phyloP scores from a whole-genome alignment of 164 flowering plant genomes.

The Liquidambar formosana region DNA sequence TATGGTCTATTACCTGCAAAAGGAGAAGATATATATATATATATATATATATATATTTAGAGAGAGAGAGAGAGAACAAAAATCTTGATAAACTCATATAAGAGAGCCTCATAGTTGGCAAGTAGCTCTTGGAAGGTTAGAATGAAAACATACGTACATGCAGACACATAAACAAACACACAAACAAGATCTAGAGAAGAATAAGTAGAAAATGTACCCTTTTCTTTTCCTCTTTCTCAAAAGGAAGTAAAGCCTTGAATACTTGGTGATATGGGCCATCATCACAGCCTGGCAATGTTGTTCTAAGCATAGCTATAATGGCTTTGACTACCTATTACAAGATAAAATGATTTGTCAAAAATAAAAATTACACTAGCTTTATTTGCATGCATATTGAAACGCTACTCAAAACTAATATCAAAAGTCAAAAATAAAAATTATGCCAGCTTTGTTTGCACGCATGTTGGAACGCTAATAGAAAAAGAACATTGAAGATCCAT shows the following conservation, averaged over 20 bases:
- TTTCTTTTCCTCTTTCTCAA: conserved; percentile 84
- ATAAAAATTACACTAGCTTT: background rate
- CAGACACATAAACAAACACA: background rate
- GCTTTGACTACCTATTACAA: conserved; percentile 61
- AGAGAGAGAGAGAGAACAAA: background rate
- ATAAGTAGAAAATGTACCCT: conserved; percentile 40
- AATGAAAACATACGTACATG: background rate
- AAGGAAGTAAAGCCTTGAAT: conserved; percentile 79
- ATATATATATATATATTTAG: background rate
- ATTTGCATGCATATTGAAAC: no score
- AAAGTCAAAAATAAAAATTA: conserved; percentile 4
- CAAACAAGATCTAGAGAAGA: background rate
- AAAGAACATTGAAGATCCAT: no score
- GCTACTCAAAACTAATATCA: no score
- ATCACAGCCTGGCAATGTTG: conserved; percentile 77
- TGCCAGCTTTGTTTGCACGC: background rate
- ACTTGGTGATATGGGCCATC: conserved; percentile 76
- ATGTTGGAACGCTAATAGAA: no score
- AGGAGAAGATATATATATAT: background rate
- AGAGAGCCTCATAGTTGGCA: background rate
- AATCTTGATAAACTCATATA: background rate
- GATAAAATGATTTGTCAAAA: conserved; percentile 16
- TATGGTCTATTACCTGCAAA: conserved; percentile 72
- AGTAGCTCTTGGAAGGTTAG: conserved; percentile 2
- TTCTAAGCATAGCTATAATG: conserved; percentile 76